Base-by-base conservation (phyloP, 306 rosid species). In the Adenanthera pavonina region DNA sequence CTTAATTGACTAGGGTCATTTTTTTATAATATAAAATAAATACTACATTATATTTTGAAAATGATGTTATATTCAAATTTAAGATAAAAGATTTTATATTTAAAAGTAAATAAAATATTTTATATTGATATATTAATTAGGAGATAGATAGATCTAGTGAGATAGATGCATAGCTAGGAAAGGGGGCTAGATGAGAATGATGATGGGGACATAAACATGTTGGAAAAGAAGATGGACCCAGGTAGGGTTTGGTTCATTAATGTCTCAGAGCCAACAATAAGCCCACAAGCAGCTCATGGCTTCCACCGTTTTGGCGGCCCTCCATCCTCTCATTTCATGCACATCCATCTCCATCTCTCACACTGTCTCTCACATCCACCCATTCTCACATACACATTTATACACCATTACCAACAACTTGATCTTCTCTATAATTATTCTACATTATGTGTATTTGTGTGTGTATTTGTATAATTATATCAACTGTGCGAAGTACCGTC, bases 251-350 rank as follows among this genome's bases (percentile, higher is more conserved):
- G 78, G 10, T 11, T 76, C 53, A 85, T 72, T 84, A 57, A 68
- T 38, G 48, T 0, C 54, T 65, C 14, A 20, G 38, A 0, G 7
- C 25, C 61, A 54, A 9, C 20, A 66, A 16, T n/a, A n/a, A n/a
- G 34, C 19, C 56, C 81, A 79, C 80, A 80, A 74, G 87, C 71
- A 76, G 74, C 85, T 66, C 87, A 86, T 89, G 90, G 90, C 75
- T 78, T 78, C 83, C 83, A 86, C 88, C 74, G 17, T 41, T 82
- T 84, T 89, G 92, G 88, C 90, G 87, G 88, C n/a, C 80, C 72
- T 78, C 76, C 76, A 76, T 78, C 25, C 34, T 17, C 15, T 7
- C 61, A 20, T 12, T 54, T 6, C 30, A 54, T 6, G n/a, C 30
- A 54, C 17, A 52, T n/a, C n/a, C n/a, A n/a, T n/a, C n/a, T n/a